Evolutionary conservation across 306 rosid species (phyloP).

Genomic region (Acacia crassicarpa): DNA sequence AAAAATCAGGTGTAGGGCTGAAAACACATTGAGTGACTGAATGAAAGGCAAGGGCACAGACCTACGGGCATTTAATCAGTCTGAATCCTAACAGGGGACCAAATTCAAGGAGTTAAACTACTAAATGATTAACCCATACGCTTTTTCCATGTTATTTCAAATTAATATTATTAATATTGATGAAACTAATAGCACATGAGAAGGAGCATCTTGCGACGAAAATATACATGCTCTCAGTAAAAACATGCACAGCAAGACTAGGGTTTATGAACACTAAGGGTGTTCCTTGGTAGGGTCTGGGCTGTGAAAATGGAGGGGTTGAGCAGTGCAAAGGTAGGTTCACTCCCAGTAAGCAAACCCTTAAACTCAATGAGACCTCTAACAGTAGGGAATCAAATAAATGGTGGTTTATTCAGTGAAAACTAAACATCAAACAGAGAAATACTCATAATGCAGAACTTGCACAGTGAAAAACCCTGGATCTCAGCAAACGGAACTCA

Average conservation of each 20-base stretch:
- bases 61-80: constrained; percentile 6
- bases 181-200: neutral
- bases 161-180: neutral
- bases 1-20: constrained; percentile 21
- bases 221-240: constrained; percentile 5
- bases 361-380: neutral
- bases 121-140: neutral
- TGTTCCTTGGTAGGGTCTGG: neutral
- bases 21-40: constrained; percentile 18
- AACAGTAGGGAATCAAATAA: constrained; percentile 4
- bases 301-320: neutral
- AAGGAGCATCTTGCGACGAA: constrained; percentile 5
- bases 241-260: constrained; percentile 4
- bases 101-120: constrained; percentile 20
- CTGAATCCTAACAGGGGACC: constrained; percentile 31
- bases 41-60: neutral
- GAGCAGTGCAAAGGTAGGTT: neutral
- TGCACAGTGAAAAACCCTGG: constrained; percentile 10
- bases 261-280: constrained; percentile 4
- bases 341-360: constrained; percentile 8
- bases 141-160: constrained; percentile 1
- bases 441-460: constrained; percentile 28
- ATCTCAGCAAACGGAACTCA: constrained; percentile 19
- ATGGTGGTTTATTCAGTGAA: neutral
- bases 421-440: constrained; percentile 10